Conservation (phyloP, 345 rosid genomes). For the Hibiscus tridactylites region DNA sequence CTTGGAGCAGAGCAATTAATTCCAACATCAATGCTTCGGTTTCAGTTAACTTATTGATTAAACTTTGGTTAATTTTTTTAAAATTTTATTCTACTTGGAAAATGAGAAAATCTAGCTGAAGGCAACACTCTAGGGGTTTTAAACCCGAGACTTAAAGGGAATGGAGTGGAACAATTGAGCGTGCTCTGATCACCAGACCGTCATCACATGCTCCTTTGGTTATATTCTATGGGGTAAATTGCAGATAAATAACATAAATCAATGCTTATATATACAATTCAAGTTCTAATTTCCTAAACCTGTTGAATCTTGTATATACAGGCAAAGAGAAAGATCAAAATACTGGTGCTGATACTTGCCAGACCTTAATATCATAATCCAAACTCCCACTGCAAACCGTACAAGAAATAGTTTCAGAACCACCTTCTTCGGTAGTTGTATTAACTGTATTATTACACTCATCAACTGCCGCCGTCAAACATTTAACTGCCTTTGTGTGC, state of each 20-base stretch:
- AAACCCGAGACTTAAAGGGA: too few species aligned
- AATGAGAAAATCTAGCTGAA: too few species aligned
- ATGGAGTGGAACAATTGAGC: too few species aligned
- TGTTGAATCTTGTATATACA: background rate
- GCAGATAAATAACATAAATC: background rate
- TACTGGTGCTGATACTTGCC: slow-evolving; percentile 26
- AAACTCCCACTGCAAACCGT: slow-evolving; percentile 63
- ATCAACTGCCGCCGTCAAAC: slow-evolving; percentile 31
- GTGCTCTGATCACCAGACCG: too few species aligned
- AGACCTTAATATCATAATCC: slow-evolving; percentile 50
- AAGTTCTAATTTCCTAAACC: background rate
- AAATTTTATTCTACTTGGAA: too few species aligned
- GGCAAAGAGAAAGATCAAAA: background rate
- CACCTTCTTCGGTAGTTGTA: background rate
- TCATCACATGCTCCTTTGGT: too few species aligned
- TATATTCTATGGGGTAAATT: background rate
- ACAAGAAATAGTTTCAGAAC: slow-evolving; percentile 18
- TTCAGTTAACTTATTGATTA: background rate
- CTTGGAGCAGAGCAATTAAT: background rate
- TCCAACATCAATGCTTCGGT: background rate
- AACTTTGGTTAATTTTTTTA: background rate
- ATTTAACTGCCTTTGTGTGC: slow-evolving; percentile 59
- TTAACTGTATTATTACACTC: background rate
- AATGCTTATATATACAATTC: background rate
- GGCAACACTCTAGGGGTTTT: too few species aligned